These are phyloP conservation scores for Hordeum marinum DNA, from an alignment of 176 grass and related monocot genomes.

Conservation along the genomic window DNA sequence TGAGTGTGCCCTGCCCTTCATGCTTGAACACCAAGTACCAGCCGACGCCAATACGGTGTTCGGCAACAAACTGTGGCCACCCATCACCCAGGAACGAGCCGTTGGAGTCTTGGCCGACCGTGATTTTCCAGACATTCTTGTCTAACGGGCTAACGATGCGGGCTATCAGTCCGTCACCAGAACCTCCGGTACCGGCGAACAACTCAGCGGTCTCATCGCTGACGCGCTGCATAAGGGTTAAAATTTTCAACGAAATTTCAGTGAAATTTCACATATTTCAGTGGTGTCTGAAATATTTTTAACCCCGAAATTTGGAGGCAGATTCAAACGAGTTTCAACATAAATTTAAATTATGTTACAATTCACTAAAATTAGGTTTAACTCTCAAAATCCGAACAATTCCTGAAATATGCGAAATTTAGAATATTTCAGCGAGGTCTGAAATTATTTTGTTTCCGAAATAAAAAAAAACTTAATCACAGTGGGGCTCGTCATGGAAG, in stretches of 20 bases:
- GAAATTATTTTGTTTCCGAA: too few species aligned
- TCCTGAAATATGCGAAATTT: too few species aligned
- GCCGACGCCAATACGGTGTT: constrained; percentile 7
- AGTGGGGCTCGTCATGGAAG: neutral
- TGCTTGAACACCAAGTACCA: constrained; percentile 29
- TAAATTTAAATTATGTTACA: too few species aligned
- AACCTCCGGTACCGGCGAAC: neutral
- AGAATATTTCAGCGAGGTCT: too few species aligned
- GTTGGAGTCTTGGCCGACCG: constrained; percentile 8
- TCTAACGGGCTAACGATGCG: constrained; percentile 13
- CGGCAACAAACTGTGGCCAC: constrained; percentile 32
- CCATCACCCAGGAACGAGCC: constrained; percentile 26
- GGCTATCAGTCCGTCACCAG: neutral
- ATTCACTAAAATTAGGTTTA: too few species aligned
- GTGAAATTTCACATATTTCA: too few species aligned
- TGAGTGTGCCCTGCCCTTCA: neutral
- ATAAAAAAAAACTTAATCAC: too few species aligned
- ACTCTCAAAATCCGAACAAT: too few species aligned
- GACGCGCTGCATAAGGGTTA: neutral
- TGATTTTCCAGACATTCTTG: constrained; percentile 10
- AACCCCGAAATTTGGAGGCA: too few species aligned
- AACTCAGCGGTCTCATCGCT: neutral
- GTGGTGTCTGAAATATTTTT: too few species aligned
- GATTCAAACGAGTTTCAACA: too few species aligned
- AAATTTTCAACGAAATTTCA: too few species aligned